phyloP scores from a whole-genome alignment of 352 stramenopile genomes.

The Elongisporangium anandrum region DNA sequence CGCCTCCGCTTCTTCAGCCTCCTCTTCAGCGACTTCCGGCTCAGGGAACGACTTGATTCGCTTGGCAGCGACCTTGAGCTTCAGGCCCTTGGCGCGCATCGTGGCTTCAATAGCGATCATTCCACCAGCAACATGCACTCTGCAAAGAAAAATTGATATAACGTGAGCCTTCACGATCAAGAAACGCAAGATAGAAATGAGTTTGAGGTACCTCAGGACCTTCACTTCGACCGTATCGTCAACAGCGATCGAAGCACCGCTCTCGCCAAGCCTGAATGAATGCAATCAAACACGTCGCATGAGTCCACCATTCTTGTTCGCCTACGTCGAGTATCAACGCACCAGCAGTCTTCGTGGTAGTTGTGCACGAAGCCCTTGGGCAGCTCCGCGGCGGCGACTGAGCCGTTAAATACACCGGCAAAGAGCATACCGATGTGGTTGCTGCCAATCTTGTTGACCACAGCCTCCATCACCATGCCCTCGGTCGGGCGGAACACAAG shows the following conservation, averaged over 20 bases:
- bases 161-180: background rate
- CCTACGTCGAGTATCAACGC: constrained; percentile 10
- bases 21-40: constrained; percentile 5
- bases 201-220: constrained; percentile 38
- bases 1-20: constrained; percentile 17
- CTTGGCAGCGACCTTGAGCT: constrained; percentile 8
- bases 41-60: constrained; percentile 3
- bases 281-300: background rate
- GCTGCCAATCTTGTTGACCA: constrained; percentile 84
- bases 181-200: background rate
- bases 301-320: constrained; percentile 1
- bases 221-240: constrained; percentile 63
- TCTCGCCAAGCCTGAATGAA: constrained; percentile 37
- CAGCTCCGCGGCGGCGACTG: constrained; percentile 65
- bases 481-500: constrained; percentile 68
- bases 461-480: constrained; percentile 56
- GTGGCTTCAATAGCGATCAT: constrained; percentile 81
- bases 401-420: constrained; percentile 79
- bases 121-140: constrained; percentile 64
- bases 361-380: constrained; percentile 78
- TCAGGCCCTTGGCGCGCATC: constrained; percentile 40
- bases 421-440: constrained; percentile 86
- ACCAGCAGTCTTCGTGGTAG: constrained; percentile 76
- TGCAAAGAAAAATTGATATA: constrained; percentile 11
- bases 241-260: constrained; percentile 55